Conservation (phyloP, 2,329 filamentous ascomycete genomes). For the Talaromyces sp. region DNA sequence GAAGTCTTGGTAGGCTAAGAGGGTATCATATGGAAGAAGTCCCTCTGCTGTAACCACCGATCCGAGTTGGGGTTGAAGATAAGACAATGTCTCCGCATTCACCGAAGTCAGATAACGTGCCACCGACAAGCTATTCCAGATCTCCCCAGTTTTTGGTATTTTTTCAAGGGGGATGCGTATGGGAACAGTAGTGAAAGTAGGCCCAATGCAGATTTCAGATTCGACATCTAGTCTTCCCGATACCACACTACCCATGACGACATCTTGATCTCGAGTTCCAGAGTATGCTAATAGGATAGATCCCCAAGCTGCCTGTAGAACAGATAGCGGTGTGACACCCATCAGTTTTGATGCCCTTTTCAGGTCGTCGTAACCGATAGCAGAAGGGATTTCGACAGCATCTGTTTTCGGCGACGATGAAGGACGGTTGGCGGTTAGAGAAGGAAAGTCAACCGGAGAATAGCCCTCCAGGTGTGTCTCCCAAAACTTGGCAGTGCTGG, state of each 20-base stretch:
- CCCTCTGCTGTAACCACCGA: slow-evolving; percentile 19
- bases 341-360: slow-evolving; percentile 24
- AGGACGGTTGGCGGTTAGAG: slow-evolving; percentile 17
- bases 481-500: slow-evolving; percentile 19
- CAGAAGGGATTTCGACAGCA: slow-evolving; percentile 19
- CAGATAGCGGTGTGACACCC: slow-evolving; percentile 26
- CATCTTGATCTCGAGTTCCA: slow-evolving; percentile 28
- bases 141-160: slow-evolving; percentile 12
- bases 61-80: slow-evolving; percentile 21
- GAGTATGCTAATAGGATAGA: slow-evolving; percentile 28
- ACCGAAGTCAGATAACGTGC: slow-evolving; percentile 21
- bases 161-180: slow-evolving; percentile 22
- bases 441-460: slow-evolving; percentile 19
- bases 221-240: slow-evolving; percentile 24
- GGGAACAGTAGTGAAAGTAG: slow-evolving; percentile 31
- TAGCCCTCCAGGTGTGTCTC: slow-evolving; percentile 15
- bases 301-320: slow-evolving; percentile 34
- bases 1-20: slow-evolving; percentile 31
- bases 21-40: slow-evolving; percentile 30
- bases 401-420: slow-evolving; percentile 7
- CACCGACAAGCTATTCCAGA: slow-evolving; percentile 18
- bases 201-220: slow-evolving; percentile 25
- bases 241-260: slow-evolving; percentile 30
- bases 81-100: slow-evolving; percentile 18
- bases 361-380: slow-evolving; percentile 21